These are phyloP conservation scores for Mycosphaerella sp. DNA, from an alignment of 2,329 filamentous ascomycete genomes.

Conservation along the genomic window DNA sequence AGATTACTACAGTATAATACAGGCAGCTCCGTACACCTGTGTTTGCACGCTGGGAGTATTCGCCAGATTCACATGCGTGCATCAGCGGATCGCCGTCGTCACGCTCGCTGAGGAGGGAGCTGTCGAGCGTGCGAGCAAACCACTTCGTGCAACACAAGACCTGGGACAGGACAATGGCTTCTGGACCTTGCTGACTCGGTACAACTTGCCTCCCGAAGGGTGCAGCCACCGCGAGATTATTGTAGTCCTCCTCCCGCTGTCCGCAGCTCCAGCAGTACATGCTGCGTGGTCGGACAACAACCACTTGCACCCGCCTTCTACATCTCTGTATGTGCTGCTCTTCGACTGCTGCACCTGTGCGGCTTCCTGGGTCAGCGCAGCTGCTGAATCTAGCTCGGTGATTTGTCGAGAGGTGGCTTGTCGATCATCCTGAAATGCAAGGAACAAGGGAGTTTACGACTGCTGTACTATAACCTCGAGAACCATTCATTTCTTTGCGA, in stretches of 20 bases:
- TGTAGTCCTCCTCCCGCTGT: background rate
- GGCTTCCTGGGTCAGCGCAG: constrained; percentile 1
- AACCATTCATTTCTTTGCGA: constrained; percentile 7
- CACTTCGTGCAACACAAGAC: constrained; percentile 7
- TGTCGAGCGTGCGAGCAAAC: constrained; percentile 5
- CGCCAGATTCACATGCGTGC: background rate
- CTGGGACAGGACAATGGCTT: constrained; percentile 2
- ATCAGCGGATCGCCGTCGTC: background rate
- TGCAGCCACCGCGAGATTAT: constrained; percentile 1
- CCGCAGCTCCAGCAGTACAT: background rate
- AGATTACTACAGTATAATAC: background rate
- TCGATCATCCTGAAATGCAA: constrained; percentile 13
- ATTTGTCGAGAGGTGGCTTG: constrained; percentile 8
- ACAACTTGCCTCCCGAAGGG: constrained; percentile 3
- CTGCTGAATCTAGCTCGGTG: constrained; percentile 5
- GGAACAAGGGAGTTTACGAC: constrained; percentile 11
- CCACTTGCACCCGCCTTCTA: background rate
- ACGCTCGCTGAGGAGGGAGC: background rate
- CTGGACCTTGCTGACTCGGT: constrained; percentile 12
- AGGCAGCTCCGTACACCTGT: background rate
- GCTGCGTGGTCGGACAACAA: too few species aligned
- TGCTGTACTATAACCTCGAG: background rate
- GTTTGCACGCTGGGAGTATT: background rate
- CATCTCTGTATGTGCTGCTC: background rate
- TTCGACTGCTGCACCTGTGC: background rate